Base-by-base conservation (phyloP, 768 basidiomycete species). In the Holtermannia corniformis region DNA sequence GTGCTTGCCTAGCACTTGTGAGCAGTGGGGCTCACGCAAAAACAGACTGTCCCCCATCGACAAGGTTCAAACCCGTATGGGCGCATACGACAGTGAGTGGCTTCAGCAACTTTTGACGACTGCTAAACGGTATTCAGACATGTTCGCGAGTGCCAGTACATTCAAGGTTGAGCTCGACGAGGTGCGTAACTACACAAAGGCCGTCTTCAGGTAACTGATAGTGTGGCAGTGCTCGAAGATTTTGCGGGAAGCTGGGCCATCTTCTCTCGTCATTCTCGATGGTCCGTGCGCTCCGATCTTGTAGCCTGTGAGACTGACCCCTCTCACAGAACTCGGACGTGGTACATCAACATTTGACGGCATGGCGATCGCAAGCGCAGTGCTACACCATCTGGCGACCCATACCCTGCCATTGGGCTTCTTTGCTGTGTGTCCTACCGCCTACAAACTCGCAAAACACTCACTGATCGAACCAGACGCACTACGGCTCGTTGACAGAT, bases 141-240 rank as follows among this genome's bases (percentile, higher is more conserved):
- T 74, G 65, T 71, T 74, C 44, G 64, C 71, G 13, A 67, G 59
- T 43, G 67, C 67, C 2, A 67, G 66, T 52, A 96, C 93, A 0
- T 99, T 97, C 80, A 95, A 96, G 70, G 95, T 99, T 20, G 95
- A 99, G 69, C 76, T 99, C 52, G 95, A 97, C 68, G 95, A 99
- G 89, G 89, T 90, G 61, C 41, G 72, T 58, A 44, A 3, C n/a
- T n/a, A n/a, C n/a, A n/a, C n/a, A n/a, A n/a, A n/a, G n/a, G n/a
- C n/a, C n/a, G n/a, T n/a, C n/a, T n/a, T n/a, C 1, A 37, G 41
- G 14, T 28, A 21, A 5, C 16, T 26, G 2, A 10, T 4, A n/a
- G 20, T 21, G 10, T 11, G 23, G 54, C 37, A 60, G 60, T 91
- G 89, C 62, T 91, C 86, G 72, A 93, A 93, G 72, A 92, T 96